Conservation (phyloP, 371 early-diverging fungal genomes). For the Amoeboaphelidium protococcarum region DNA sequence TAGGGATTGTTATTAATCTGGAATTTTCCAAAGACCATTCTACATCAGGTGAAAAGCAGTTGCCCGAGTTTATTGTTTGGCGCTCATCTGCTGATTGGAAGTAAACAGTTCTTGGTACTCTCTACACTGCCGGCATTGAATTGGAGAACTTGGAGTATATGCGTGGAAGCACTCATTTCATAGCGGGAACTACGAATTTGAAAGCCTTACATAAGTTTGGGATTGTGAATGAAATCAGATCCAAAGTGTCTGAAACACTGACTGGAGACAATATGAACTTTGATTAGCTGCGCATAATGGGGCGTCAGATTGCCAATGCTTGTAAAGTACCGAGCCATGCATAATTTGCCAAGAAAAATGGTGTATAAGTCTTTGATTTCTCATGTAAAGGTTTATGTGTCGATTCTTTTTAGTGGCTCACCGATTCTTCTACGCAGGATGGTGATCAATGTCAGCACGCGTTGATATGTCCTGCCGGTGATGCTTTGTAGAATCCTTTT, state of each 20-base stretch:
- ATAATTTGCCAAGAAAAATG: slow-evolving; percentile 7
- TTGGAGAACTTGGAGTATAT: slow-evolving; percentile 16
- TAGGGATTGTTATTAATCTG: slow-evolving; percentile 16
- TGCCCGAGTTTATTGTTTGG: slow-evolving; percentile 8
- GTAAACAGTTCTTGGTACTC: slow-evolving; percentile 7
- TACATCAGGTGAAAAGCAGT: slow-evolving; percentile 5
- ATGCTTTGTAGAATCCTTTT: slow-evolving; percentile 15
- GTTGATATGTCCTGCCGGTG: slow-evolving; percentile 12
- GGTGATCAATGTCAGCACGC: neutral
- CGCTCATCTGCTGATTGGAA: slow-evolving; percentile 9
- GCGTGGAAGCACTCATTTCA: slow-evolving; percentile 12
- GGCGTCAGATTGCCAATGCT: slow-evolving; percentile 6
- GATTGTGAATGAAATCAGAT: slow-evolving; percentile 4
- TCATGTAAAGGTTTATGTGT: slow-evolving; percentile 9
- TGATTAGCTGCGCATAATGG: slow-evolving; percentile 7
- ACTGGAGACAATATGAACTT: slow-evolving; percentile 9
- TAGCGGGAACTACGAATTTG: slow-evolving; percentile 9
- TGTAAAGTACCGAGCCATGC: slow-evolving; percentile 7
- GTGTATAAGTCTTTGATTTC: slow-evolving; percentile 16
- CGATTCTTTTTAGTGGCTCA: slow-evolving; percentile 1
- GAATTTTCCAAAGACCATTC: slow-evolving; percentile 6
- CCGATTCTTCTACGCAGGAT: neutral
- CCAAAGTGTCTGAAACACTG: slow-evolving; percentile 6
- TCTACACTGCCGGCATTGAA: slow-evolving; percentile 7
- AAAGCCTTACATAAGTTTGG: slow-evolving; percentile 3